A percentile compares a stretch with the other conserved stretches of the same genome.
Conservation (phyloP, 2,329 filamentous ascomycete genomes). For the Aureobasidium sp. region DNA sequence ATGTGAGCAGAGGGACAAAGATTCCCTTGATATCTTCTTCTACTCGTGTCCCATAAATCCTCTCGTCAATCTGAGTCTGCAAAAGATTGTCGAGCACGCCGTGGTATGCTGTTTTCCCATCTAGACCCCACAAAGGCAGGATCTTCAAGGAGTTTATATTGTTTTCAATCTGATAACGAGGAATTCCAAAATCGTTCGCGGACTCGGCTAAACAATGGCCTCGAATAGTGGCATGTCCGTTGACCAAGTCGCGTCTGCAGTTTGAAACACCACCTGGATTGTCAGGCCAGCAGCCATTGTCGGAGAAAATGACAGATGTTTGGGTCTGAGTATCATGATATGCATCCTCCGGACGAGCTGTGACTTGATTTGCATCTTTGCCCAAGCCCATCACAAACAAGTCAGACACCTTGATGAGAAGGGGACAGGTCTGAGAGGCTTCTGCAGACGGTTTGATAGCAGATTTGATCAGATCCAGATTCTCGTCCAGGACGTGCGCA, state of each 20-base stretch:
- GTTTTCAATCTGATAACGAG: slow-evolving; percentile 47
- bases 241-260: slow-evolving; percentile 47
- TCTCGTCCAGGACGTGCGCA: slow-evolving; percentile 17
- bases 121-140: slow-evolving; percentile 47
- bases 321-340: slow-evolving; percentile 37
- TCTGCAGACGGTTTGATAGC: slow-evolving; percentile 15
- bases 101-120: slow-evolving; percentile 44
- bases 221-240: slow-evolving; percentile 44
- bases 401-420: slow-evolving; percentile 33
- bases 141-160: slow-evolving; percentile 48
- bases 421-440: slow-evolving; percentile 15
- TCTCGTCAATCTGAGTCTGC: slow-evolving; percentile 43
- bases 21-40: slow-evolving; percentile 42
- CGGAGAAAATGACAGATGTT: slow-evolving; percentile 44
- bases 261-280: slow-evolving; percentile 48
- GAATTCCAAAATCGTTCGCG: slow-evolving; percentile 47
- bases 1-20: slow-evolving; percentile 46
- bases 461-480: slow-evolving; percentile 15
- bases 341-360: slow-evolving; percentile 31
- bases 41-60: slow-evolving; percentile 31
- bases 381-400: slow-evolving; percentile 36
- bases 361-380: slow-evolving; percentile 35
- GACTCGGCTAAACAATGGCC: slow-evolving; percentile 49
- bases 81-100: slow-evolving; percentile 47
- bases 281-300: slow-evolving; percentile 46